Evolutionary conservation across 2,329 filamentous ascomycete genomes (phyloP).

Genomic region (Monascus ruber): DNA sequence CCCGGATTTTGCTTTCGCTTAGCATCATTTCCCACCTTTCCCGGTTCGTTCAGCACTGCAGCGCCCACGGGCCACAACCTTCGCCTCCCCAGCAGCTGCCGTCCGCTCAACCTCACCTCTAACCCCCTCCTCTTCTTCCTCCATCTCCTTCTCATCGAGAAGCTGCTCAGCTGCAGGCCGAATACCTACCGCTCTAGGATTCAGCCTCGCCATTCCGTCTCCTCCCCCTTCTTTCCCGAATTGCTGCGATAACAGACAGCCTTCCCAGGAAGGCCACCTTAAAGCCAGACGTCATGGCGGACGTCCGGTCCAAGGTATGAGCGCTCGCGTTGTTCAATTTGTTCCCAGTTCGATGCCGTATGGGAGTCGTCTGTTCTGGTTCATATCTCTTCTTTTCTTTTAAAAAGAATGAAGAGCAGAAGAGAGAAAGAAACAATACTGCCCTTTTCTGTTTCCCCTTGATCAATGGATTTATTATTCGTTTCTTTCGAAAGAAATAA

Average conservation of each 20-base stretch:
- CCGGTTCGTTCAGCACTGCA: conserved; percentile 17
- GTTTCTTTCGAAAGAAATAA: conserved; percentile 2
- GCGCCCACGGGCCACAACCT: conserved; percentile 14
- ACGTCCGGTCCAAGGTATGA: conserved; percentile 43
- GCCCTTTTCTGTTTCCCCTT: too few relatives aligned
- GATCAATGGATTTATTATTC: too few relatives aligned
- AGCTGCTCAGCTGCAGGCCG: conserved; percentile 17
- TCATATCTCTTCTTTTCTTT: background rate
- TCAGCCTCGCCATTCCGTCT: conserved; percentile 21
- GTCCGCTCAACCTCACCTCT: conserved; percentile 9
- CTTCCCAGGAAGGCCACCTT: conserved; percentile 40
- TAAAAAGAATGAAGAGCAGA: conserved; percentile 2
- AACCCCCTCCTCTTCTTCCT: conserved; percentile 18
- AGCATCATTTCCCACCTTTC: conserved; percentile 24
- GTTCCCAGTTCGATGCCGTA: background rate
- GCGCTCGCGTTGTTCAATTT: too few relatives aligned
- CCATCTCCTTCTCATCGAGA: conserved; percentile 16
- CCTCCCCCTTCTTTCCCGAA: conserved; percentile 22
- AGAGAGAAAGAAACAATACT: background rate
- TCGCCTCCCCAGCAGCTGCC: conserved; percentile 4
- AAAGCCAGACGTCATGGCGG: conserved; percentile 40
- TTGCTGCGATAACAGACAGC: conserved; percentile 38
- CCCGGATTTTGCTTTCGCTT: conserved; percentile 21
- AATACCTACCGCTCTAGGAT: conserved; percentile 19
- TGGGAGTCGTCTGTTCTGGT: conserved; percentile 4